phyloP scores from a whole-genome alignment of 495 filamentous ascomycete genomes.

The Daldinia bambusicola region DNA sequence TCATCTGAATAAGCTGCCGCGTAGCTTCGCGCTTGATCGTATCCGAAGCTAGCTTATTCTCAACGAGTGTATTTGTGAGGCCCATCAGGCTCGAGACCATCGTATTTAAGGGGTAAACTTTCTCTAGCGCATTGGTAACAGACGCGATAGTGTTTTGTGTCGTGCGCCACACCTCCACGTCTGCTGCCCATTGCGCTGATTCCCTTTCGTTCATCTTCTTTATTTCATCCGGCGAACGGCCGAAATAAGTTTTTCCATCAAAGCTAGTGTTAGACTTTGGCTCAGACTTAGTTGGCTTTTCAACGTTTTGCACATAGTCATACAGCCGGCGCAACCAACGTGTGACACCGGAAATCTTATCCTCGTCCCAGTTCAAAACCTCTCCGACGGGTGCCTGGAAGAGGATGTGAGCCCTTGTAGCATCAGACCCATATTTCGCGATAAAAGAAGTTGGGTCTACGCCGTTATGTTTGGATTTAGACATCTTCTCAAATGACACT shows the following conservation, averaged over 20 bases:
- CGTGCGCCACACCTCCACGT: slow-evolving; percentile 68
- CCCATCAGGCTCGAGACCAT: slow-evolving; percentile 82
- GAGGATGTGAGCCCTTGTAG: slow-evolving; percentile 84
- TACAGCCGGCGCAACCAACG: slow-evolving; percentile 78
- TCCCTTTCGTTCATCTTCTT: slow-evolving; percentile 37
- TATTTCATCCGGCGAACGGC: slow-evolving; percentile 15
- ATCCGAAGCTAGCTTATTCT: slow-evolving; percentile 36
- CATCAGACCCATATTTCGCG: slow-evolving; percentile 79
- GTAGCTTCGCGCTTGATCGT: slow-evolving; percentile 50
- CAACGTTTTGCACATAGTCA: slow-evolving; percentile 61
- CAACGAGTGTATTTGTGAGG: slow-evolving; percentile 73
- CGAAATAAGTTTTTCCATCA: slow-evolving; percentile 48
- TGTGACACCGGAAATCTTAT: slow-evolving; percentile 81
- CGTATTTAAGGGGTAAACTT: slow-evolving; percentile 80
- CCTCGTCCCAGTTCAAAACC: slow-evolving; percentile 86
- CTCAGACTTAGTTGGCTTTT: slow-evolving; percentile 2
- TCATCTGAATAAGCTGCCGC: slow-evolving; percentile 68
- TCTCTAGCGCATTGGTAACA: slow-evolving; percentile 75
- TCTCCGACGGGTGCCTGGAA: slow-evolving; percentile 87
- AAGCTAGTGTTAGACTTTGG: slow-evolving; percentile 7
- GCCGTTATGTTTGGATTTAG: slow-evolving; percentile 94
- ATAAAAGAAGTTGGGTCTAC: slow-evolving; percentile 83
- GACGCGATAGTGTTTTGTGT: slow-evolving; percentile 73
- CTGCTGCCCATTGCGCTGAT: slow-evolving; percentile 54
- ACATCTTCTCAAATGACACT: slow-evolving; percentile 89